Conservation (phyloP, 2,329 filamentous ascomycete species). For the Amylocarpus encephaloides region DNA sequence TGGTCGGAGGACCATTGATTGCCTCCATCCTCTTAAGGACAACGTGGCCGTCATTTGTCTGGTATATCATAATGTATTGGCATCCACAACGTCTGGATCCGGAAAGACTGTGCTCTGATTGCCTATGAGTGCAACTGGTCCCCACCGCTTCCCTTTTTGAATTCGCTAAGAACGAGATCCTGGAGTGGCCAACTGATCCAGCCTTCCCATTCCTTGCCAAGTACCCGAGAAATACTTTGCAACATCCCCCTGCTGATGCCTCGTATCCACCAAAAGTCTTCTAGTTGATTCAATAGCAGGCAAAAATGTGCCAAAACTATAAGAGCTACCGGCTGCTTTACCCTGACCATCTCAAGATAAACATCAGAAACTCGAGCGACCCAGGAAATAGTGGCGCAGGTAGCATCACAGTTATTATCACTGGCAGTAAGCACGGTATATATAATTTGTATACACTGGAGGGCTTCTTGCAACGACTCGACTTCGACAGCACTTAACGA, state of each 20-base stretch:
- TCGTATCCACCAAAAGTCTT: conserved; percentile 17
- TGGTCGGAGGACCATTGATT: too few species aligned
- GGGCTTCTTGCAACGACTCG: conserved; percentile 4
- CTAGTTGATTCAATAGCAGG: conserved; percentile 32
- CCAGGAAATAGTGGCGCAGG: background rate
- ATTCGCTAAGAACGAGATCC: conserved; percentile 12
- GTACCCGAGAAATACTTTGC: conserved; percentile 24
- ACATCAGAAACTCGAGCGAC: background rate
- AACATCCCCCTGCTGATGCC: conserved; percentile 34
- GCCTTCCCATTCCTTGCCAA: conserved; percentile 13
- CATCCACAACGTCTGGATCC: too few species aligned
- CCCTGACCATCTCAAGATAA: background rate
- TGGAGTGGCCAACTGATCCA: conserved; percentile 19
- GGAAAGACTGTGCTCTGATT: too few species aligned
- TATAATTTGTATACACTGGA: background rate
- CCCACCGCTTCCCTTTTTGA: background rate
- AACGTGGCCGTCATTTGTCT: too few species aligned
- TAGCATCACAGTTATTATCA: too few species aligned
- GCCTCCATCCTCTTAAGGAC: too few species aligned
- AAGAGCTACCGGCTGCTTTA: conserved; percentile 22
- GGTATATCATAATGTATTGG: too few species aligned
- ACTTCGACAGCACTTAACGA: background rate
- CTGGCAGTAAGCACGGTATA: background rate
- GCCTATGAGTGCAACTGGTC: too few species aligned
- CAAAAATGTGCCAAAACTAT: conserved; percentile 34